Percentiles rank a stretch among this genome's conserved stretches.
Conservation (phyloP, 2,329 filamentous ascomycete genomes). For the Colletotrichum sp. region DNA sequence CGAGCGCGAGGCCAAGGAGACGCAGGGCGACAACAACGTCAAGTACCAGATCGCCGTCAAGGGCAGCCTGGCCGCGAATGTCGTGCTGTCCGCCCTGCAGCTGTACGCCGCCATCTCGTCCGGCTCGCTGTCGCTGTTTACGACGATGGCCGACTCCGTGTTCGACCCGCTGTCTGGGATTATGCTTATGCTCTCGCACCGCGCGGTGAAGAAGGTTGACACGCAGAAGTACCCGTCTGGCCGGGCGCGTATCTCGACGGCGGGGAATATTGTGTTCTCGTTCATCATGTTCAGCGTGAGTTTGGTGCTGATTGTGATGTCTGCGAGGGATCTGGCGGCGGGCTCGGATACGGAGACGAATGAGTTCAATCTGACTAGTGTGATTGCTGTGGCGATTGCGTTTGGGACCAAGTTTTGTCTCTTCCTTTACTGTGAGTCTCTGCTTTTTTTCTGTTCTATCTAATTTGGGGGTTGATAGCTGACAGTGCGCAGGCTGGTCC, state of each 20-base stretch:
- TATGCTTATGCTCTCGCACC: conserved; percentile 84
- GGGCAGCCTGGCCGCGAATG: conserved; percentile 78
- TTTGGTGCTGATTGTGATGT: conserved; percentile 93
- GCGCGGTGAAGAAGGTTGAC: conserved; percentile 88
- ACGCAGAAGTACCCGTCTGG: conserved; percentile 86
- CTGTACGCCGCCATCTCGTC: conserved; percentile 88
- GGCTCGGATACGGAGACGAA: conserved; percentile 58
- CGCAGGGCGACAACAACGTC: conserved; percentile 81
- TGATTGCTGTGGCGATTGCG: conserved; percentile 84
- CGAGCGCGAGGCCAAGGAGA: conserved; percentile 78
- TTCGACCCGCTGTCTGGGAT: conserved; percentile 93
- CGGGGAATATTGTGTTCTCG: conserved; percentile 95
- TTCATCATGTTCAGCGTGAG: conserved; percentile 85
- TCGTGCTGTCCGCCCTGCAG: conserved; percentile 80
- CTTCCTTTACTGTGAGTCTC: conserved; percentile 77
- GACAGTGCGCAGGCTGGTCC: conserved; percentile 59
- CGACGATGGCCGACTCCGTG: conserved; percentile 93
- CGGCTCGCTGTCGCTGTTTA: conserved; percentile 92
- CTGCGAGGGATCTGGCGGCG: conserved; percentile 69
- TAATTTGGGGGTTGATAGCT: accelerated
- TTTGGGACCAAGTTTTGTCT: conserved; percentile 83
- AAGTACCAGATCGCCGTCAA: conserved; percentile 72
- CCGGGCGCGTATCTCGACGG: conserved; percentile 92
- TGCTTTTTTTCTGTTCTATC: accelerated
- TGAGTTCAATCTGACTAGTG: conserved; percentile 78